Percentiles rank a stretch among this genome's conserved stretches.
Evolutionary conservation across 768 basidiomycete genomes (phyloP).

Genomic region (Hygrophorus russula): DNA sequence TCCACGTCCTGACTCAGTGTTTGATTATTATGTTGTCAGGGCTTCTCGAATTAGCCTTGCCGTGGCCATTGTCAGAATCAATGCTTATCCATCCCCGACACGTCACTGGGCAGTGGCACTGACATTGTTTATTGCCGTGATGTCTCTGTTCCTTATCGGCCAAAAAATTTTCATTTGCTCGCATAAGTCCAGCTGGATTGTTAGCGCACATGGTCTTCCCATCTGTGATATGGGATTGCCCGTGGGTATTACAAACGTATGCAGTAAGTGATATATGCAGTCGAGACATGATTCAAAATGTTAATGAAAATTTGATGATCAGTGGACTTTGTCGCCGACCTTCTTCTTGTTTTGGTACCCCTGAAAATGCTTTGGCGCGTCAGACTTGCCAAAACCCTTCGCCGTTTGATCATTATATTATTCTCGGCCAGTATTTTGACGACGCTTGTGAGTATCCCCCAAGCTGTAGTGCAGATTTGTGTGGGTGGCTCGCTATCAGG

Average conservation of each 20-base stretch:
- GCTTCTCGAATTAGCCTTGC: conserved; percentile 11
- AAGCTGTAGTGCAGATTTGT: conserved; percentile 1
- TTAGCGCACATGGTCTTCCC: not conserved
- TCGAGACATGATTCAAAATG: too few species aligned
- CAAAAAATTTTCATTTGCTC: conserved; percentile 9
- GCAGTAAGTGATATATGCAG: too few species aligned
- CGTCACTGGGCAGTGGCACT: not conserved
- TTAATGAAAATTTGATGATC: not conserved
- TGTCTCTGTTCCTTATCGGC: conserved; percentile 5
- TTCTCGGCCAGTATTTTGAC: conserved; percentile 8
- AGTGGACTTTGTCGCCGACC: conserved; percentile 8
- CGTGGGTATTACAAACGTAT: not conserved
- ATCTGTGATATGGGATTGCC: not conserved
- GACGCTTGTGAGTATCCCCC: conserved; percentile 4
- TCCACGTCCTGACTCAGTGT: not conserved
- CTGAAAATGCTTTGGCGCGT: conserved; percentile 6
- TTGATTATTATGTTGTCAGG: conserved; percentile 2
- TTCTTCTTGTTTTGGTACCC: conserved; percentile 5
- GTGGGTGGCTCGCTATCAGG: not conserved
- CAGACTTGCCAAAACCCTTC: conserved; percentile 3
- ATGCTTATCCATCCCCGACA: conserved; percentile 1
- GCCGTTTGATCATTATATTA: conserved; percentile 6
- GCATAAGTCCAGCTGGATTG: not conserved
- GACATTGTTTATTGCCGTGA: conserved; percentile 3
- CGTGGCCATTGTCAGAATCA: conserved; percentile 9